Evolutionary conservation across 345 rosid genomes (phyloP), one percentile per base, ranked within the genome.

Genomic region (Leavenworthia alabamica): DNA sequence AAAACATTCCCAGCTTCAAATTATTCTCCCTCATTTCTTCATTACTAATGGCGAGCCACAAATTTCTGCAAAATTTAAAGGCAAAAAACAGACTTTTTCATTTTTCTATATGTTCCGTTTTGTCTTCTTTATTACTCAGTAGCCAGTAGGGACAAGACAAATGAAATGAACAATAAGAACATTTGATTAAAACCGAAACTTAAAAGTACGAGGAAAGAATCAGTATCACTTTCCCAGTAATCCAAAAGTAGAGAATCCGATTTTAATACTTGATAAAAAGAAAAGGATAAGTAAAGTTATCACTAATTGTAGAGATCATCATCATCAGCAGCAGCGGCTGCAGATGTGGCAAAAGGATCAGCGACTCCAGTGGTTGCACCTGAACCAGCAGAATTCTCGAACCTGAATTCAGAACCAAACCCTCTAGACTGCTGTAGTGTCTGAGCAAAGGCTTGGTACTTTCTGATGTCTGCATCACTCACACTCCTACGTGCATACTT

Each of bases 391-490:
- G 82, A 76, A 52, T 80, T 69, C 73, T 69, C 23, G 48, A 92
- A 92, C 81, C 90, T 83, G 72, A 92, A 92, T 47, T 92, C 96
- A 3, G 82, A 60, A 50, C 98, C 96, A 3, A 92, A 86, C 54
- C 98, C 98, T 77, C 98, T 77, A 2, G 98, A 92, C 56, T 92
- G 98, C 81, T 92, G 98, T 74, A 92, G 64, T 8, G 98, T 92
- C 64, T 92, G 98, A 56, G 98, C 96, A 76, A 92, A 92, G 17
- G 96, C 90, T 75, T 92, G 96, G 75, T 92, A 92, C 53, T 92
- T 89, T 63, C 95, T 82, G 42, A 92, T 89, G 69, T 89, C 98
- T 23, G 93, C 97, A 67, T 90, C 97, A n/a, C 96, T 87, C 16
- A 87, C 97, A 83, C 97, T 90, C 75, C 94, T 77, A 1, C 97